A percentile compares a stretch with the other conserved stretches of the same genome.
Evolutionary conservation across 768 basidiomycete species (phyloP).

Genomic region (Lentinula aciculospora): DNA sequence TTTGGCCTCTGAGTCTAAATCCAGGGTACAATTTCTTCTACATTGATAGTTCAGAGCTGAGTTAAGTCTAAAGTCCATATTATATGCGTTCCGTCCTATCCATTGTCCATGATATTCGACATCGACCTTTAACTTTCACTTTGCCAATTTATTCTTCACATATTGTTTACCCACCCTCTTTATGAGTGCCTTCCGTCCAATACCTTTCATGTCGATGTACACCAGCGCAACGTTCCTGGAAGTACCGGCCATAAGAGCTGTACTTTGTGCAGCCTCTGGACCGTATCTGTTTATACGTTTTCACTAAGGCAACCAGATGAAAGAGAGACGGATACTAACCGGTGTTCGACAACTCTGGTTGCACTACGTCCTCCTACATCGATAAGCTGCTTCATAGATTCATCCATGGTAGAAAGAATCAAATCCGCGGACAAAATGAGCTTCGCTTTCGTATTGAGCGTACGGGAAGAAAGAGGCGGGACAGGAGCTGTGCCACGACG

Average conservation of each 20-base stretch:
- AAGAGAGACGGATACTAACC: slow-evolving; percentile 26
- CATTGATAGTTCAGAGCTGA: too few species aligned
- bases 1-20: too few species aligned
- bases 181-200: slow-evolving; percentile 65
- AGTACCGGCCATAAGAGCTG: slow-evolving; percentile 54
- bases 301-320: neutral
- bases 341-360: slow-evolving; percentile 49
- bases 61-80: too few species aligned
- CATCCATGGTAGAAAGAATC: slow-evolving; percentile 58
- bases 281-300: slow-evolving; percentile 41
- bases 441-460: slow-evolving; percentile 37
- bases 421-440: slow-evolving; percentile 61
- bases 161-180: slow-evolving; percentile 56
- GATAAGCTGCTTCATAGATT: slow-evolving; percentile 47
- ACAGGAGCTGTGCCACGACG: slow-evolving; percentile 16
- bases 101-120: too few species aligned
- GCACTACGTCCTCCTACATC: slow-evolving; percentile 43
- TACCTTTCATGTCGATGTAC: slow-evolving; percentile 70
- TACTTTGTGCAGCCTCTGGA: slow-evolving; percentile 53
- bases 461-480: slow-evolving; percentile 31
- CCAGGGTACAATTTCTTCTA: too few species aligned
- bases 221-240: slow-evolving; percentile 70
- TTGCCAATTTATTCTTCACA: slow-evolving; percentile 31
- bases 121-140: neutral
- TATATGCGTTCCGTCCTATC: too few species aligned